Evolutionary conservation across 306 rosid species (phyloP), one percentile per base, ranked within the genome.

Genomic region (Neltuma alba): DNA sequence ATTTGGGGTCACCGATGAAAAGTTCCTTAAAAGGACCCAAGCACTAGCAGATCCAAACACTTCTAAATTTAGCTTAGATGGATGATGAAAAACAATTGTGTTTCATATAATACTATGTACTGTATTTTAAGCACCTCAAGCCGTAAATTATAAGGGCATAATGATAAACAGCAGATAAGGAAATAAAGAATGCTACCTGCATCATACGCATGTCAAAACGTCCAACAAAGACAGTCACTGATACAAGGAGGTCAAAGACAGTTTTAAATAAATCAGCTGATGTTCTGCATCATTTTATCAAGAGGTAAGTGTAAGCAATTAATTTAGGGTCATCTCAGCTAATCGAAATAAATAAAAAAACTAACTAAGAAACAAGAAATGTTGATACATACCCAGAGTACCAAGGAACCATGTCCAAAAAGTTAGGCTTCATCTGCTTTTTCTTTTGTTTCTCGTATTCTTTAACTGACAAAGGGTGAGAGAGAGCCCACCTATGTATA

Each of bases 171-270:
- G 25, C 21, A 12, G 9, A 31, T 31, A 45, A 30, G 25, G 33
- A 69, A 69, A 85, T 41, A 60, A 31, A 80, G 82, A 69, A 79
- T 30, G 45, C 65, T 80, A 95, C 99, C 95, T 95, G 99, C 99
- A 95, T 95, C 99, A 95, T 95, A 73, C 98, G 92, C 99, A 95
- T 95, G 87, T 95, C 98, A 83, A 95, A 95, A 79, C 99, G 99
- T 70, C 99, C 99, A 78, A 95, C 96, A 67, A 95, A 95, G 88
- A 95, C 99, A 50, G 99, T 95, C 67, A 95, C 99, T 65, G 98
- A 93, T 79, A 95, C 99, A 71, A 95, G 86, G 52, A 95, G 96
- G 82, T 95, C 99, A 87, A 95, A 95, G 80, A 93, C 93, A 50
- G 99, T 95, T 94, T 95, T 95, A 89, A 95, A 93, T 75, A 95